Base-by-base conservation (phyloP, 2,329 filamentous ascomycete genomes). In the Coleophoma eucalyptorum region DNA sequence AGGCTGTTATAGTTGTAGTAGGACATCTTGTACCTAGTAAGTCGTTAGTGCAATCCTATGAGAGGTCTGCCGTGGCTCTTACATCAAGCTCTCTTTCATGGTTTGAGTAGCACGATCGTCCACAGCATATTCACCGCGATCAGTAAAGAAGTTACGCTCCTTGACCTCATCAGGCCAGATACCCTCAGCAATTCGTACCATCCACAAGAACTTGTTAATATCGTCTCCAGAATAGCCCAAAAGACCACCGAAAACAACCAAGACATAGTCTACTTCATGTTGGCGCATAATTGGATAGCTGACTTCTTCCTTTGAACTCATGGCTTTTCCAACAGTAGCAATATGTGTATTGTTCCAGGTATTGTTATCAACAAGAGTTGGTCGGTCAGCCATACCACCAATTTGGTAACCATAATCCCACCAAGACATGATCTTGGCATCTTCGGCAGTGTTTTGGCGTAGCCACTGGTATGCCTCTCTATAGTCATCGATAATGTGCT, bases 291-390 rank as follows among this genome's bases (percentile, higher is more conserved):
- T 99, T 3, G 91, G 90, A 71, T 99, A 99, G 74, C 91, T 96
- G 71, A 97, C 92, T 71, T 99, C 95, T 71, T 99, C 94, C 43
- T 89, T 80, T 7, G 92, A 97, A 74, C 89, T 94, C 94, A 99
- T 97, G 40, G 94, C 94, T 76, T 99, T 99, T 65, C 94, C 94
- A 52, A 99, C 94, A 13, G 94, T 99, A 48, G 94, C 94, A 72
- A 99, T 99, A 70, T 99, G 94, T 7, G 94, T 99, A 77, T 99
- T 99, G 79, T 99, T 99, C 94, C 94, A 99, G 2, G 94, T 99
- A 76, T 99, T 99, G 79, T 99, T 99, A 77, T 99, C 94, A 33
- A 99, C 94, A 33, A 99, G 79, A 1, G 94, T 99, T 33, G 94
- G 94, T 49, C 94, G 84, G 70, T 99, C 94, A 46, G 94, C 94